phyloP scores from a whole-genome alignment of 371 early-diverging fungal species.

The Mucor mucedo region DNA sequence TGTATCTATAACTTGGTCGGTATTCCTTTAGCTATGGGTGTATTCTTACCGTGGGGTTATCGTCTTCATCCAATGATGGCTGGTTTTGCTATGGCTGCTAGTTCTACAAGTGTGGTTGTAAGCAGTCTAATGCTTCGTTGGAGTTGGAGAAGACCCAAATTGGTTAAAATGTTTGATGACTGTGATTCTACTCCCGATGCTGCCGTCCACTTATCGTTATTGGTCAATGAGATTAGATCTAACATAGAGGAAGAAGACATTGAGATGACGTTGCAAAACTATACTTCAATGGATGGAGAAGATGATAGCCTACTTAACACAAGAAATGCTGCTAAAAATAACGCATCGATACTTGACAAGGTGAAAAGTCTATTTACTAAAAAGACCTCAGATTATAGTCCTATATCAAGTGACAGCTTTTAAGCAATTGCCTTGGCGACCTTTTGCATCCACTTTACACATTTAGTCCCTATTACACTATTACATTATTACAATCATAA shows the following conservation, averaged over 20 bases:
- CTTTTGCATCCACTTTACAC: not conserved
- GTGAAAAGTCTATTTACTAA: not conserved
- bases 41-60: conserved; percentile 83
- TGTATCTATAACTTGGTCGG: conserved; percentile 87
- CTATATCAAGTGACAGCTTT: not conserved
- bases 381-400: not conserved
- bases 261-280: conserved; percentile 11
- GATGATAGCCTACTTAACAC: not conserved
- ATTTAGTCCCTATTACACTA: not conserved
- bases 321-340: not conserved
- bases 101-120: conserved; percentile 89
- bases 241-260: conserved; percentile 11
- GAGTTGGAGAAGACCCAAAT: conserved; percentile 59
- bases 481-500: conserved; percentile 1
- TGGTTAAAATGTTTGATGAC: not conserved
- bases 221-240: conserved; percentile 16
- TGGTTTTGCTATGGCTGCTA: conserved; percentile 93
- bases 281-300: not conserved
- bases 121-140: conserved; percentile 84
- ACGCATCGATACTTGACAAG: not conserved
- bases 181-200: conserved; percentile 1
- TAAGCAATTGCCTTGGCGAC: not conserved
- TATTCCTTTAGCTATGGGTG: conserved; percentile 95
- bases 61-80: conserved; percentile 91
- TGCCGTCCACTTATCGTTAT: conserved; percentile 4